Evolutionary conservation across 768 basidiomycete species (phyloP).

Genomic region (Cubamyces lactineus): DNA sequence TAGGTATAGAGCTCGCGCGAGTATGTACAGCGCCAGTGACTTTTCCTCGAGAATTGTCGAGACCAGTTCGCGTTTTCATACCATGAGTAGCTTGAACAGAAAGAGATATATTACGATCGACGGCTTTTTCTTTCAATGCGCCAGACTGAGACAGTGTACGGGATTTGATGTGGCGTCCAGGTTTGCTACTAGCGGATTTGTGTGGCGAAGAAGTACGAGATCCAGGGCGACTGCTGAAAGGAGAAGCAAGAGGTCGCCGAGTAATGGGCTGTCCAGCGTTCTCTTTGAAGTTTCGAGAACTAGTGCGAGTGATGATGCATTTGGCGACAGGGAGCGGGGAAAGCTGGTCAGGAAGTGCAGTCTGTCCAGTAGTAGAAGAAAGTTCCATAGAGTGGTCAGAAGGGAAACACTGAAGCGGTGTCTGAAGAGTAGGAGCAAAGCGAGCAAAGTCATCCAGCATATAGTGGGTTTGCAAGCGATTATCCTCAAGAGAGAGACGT

Average conservation of each 20-base stretch:
- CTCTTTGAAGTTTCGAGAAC: slow-evolving; percentile 46
- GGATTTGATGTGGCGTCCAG: slow-evolving; percentile 38
- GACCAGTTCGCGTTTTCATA: no score
- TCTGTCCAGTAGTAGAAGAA: slow-evolving; percentile 25
- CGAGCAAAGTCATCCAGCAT: slow-evolving; percentile 15
- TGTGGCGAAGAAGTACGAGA: slow-evolving; percentile 45
- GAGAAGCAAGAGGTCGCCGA: slow-evolving; percentile 42
- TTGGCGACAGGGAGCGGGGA: slow-evolving; percentile 47
- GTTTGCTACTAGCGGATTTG: slow-evolving; percentile 22
- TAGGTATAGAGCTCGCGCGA: slow-evolving; percentile 34
- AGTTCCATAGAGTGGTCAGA: slow-evolving; percentile 23
- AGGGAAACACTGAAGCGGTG: slow-evolving; percentile 22
- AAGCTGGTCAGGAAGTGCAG: slow-evolving; percentile 36
- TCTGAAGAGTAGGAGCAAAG: slow-evolving; percentile 3
- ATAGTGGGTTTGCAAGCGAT: slow-evolving; percentile 8
- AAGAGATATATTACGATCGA: slow-evolving; percentile 4
- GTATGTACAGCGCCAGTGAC: slow-evolving; percentile 10
- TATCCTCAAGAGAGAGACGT: background rate
- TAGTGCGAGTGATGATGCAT: slow-evolving; percentile 42
- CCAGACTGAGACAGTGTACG: slow-evolving; percentile 43
- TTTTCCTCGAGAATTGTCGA: background rate
- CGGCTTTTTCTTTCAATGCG: slow-evolving; percentile 11
- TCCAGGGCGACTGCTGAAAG: slow-evolving; percentile 49
- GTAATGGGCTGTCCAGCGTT: slow-evolving; percentile 31
- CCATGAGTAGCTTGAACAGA: background rate